A percentile compares a stretch with the other conserved stretches of the same genome.
These are phyloP conservation scores for Tubosaeta brunneosetosa DNA, from an alignment of 768 basidiomycete genomes.

Conservation along the genomic window DNA sequence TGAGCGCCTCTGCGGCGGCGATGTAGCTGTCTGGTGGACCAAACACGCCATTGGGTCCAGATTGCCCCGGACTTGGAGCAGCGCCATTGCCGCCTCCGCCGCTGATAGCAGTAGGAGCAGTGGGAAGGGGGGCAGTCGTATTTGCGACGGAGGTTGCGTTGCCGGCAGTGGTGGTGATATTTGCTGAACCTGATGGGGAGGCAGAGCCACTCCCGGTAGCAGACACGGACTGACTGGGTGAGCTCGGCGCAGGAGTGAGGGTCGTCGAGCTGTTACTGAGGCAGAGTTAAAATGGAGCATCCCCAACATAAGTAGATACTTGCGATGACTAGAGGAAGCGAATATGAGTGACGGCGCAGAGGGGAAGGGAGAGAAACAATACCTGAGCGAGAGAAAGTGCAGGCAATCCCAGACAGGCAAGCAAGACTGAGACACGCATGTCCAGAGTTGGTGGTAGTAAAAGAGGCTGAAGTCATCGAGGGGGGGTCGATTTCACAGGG, in stretches of 20 bases:
- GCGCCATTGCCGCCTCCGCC: slow-evolving; percentile 40
- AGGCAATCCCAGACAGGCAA: slow-evolving; percentile 28
- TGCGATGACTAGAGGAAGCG: slow-evolving; percentile 34
- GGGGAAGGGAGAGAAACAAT: not conserved
- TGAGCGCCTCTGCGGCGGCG: slow-evolving; percentile 48
- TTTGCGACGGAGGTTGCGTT: slow-evolving; percentile 31
- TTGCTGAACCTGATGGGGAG: slow-evolving; percentile 21
- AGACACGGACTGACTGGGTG: slow-evolving; percentile 20
- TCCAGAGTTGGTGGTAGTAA: not conserved
- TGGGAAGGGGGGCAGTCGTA: slow-evolving; percentile 34
- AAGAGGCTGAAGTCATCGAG: slow-evolving; percentile 4
- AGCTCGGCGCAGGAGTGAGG: slow-evolving; percentile 44
- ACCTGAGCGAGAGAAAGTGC: slow-evolving; percentile 32
- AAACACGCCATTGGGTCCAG: slow-evolving; percentile 42
- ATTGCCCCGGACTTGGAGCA: slow-evolving; percentile 58
- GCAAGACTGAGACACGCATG: slow-evolving; percentile 31
- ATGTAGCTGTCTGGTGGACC: slow-evolving; percentile 70
- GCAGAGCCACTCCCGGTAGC: slow-evolving; percentile 16
- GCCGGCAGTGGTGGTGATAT: slow-evolving; percentile 14
- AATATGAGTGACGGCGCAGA: slow-evolving; percentile 2
- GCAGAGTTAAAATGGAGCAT: slow-evolving; percentile 39
- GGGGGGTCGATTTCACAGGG: slow-evolving; percentile 7
- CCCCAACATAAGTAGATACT: slow-evolving; percentile 23
- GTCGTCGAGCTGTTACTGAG: slow-evolving; percentile 39
- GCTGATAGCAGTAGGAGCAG: slow-evolving; percentile 51